A percentile compares a stretch with the other conserved stretches of the same genome.
Conservation (phyloP, 2,329 filamentous ascomycete genomes). For the Xylariales sp. region DNA sequence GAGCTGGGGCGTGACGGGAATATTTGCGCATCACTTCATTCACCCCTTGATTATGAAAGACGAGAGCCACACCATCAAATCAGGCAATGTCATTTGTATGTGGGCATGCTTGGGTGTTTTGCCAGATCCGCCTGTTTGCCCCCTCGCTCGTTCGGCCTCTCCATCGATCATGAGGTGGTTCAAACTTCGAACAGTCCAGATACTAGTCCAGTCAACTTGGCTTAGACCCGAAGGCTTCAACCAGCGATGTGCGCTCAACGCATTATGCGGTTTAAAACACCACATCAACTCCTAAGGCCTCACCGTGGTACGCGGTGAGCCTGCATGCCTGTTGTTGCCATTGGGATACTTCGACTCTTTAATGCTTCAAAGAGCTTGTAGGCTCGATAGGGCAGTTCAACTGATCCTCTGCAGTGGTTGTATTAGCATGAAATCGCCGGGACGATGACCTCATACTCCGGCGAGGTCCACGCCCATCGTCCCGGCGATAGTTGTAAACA, state of each 20-base stretch:
- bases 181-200: slow-evolving; percentile 32
- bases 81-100: slow-evolving; percentile 36
- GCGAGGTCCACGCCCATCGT: slow-evolving; percentile 9
- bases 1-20: slow-evolving; percentile 21
- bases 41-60: slow-evolving; percentile 33
- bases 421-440: slow-evolving; percentile 25
- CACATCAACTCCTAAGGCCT: slow-evolving; percentile 26
- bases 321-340: slow-evolving; percentile 20
- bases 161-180: slow-evolving; percentile 29
- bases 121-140: slow-evolving; percentile 20
- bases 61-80: slow-evolving; percentile 21
- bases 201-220: slow-evolving; percentile 40
- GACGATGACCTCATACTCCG: slow-evolving; percentile 18
- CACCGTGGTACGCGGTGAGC: slow-evolving; percentile 32
- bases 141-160: slow-evolving; percentile 28
- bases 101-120: slow-evolving; percentile 25
- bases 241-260: slow-evolving; percentile 30
- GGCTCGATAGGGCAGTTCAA: slow-evolving; percentile 28
- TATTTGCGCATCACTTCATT: slow-evolving; percentile 28
- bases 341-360: slow-evolving; percentile 20
- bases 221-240: slow-evolving; percentile 32
- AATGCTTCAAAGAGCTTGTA: slow-evolving; percentile 36
- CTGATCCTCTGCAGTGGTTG: slow-evolving; percentile 26
- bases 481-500: slow-evolving; percentile 29
- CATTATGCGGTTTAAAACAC: slow-evolving; percentile 33